Conservation (phyloP, 805 yeast genomes). For the Jamesozyma lodderae region DNA sequence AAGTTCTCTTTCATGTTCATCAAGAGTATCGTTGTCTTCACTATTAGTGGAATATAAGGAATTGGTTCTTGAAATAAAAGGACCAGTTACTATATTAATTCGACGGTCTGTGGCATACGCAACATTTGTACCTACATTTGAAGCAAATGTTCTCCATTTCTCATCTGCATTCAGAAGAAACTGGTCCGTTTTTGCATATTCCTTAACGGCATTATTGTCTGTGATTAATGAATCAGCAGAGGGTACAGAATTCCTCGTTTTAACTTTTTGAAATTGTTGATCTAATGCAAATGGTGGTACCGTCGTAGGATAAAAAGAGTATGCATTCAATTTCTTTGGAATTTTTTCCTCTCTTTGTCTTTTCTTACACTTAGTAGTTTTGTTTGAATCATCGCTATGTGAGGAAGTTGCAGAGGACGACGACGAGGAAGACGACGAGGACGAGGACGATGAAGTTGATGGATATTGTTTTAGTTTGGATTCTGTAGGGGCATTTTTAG, state of each 20-base stretch:
- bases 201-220: not conserved
- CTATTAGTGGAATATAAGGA: not conserved
- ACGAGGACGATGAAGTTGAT: too few species aligned
- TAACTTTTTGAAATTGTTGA: constrained; percentile 22
- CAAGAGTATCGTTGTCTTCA: not conserved
- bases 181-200: not conserved
- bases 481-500: too few species aligned
- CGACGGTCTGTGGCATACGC: constrained; percentile 16
- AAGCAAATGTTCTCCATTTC: constrained; percentile 45
- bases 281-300: constrained; percentile 63
- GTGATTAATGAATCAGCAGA: not conserved
- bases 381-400: too few species aligned
- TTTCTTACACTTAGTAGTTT: too few species aligned
- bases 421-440: too few species aligned
- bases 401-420: too few species aligned
- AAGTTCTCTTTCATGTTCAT: constrained; percentile 11
- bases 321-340: constrained; percentile 25
- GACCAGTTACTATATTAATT: not conserved
- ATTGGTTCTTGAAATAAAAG: not conserved
- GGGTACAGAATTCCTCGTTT: not conserved
- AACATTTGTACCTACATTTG: constrained; percentile 26
- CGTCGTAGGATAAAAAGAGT: constrained; percentile 34
- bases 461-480: too few species aligned
- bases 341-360: too few species aligned
- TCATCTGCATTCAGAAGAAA: constrained; percentile 24